Conservation (phyloP, 345 rosid species). For the Citrus hindsii region DNA sequence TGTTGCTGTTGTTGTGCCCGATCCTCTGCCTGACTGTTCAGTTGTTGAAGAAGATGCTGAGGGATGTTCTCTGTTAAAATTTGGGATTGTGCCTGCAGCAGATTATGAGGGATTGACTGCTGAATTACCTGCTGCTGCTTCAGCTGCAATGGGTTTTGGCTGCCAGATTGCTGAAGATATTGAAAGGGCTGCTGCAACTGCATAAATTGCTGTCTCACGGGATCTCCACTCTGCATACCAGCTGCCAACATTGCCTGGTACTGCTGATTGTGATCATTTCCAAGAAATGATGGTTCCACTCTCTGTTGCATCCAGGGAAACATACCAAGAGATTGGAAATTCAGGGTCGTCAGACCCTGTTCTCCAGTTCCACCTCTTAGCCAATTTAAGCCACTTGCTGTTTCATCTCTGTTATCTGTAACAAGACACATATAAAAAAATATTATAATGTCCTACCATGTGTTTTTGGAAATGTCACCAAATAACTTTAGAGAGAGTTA, state of each 20-base stretch:
- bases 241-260: constrained; percentile 65
- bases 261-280: constrained; percentile 50
- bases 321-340: constrained; percentile 51
- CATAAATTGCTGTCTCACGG: constrained; percentile 49
- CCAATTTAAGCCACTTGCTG: constrained; percentile 57
- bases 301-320: constrained; percentile 76
- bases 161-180: constrained; percentile 55
- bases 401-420: constrained; percentile 57
- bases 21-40: constrained; percentile 41
- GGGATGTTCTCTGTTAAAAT: constrained; percentile 43
- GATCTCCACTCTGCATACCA: constrained; percentile 61
- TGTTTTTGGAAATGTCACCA: background rate
- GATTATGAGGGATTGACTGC: constrained; percentile 42
- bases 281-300: constrained; percentile 52
- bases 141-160: constrained; percentile 45
- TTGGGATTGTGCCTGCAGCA: constrained; percentile 45
- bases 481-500: constrained; percentile 7
- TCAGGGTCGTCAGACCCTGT: constrained; percentile 53
- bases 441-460: background rate
- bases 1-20: constrained; percentile 41
- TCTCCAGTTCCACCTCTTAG: constrained; percentile 60
- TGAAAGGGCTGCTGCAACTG: constrained; percentile 62
- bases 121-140: constrained; percentile 42
- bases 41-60: constrained; percentile 42
- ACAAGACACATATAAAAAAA: constrained; percentile 2